Evolutionary conservation across 75 land plant genomes (phyloP).

Genomic region (Cunninghamia lanceolata): DNA sequence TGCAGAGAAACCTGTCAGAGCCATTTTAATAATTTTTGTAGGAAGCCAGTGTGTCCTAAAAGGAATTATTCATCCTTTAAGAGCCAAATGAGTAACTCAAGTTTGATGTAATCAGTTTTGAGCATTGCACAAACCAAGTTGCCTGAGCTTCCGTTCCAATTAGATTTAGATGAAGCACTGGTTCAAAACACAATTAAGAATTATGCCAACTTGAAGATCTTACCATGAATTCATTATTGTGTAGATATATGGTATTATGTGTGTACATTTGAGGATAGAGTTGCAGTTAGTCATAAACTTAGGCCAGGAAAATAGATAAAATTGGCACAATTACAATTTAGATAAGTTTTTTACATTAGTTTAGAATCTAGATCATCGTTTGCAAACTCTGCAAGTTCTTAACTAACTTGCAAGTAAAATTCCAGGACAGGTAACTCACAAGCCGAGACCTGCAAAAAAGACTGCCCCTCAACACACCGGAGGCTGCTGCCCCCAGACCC

Average conservation of each 20-base stretch:
- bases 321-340: background rate
- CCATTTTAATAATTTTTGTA: slow-evolving; percentile 30
- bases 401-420: too few species aligned
- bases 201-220: background rate
- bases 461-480: too few species aligned
- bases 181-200: background rate
- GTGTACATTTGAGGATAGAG: background rate
- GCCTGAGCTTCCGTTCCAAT: background rate
- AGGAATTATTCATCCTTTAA: background rate
- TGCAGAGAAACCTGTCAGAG: slow-evolving; percentile 98
- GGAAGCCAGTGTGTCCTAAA: slow-evolving; percentile 36
- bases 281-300: background rate
- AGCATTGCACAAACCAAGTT: background rate
- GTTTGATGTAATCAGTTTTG: background rate
- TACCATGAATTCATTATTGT: background rate
- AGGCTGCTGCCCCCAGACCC: too few species aligned
- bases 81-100: background rate
- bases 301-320: background rate
- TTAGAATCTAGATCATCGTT: background rate
- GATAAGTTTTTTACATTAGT: background rate
- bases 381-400: too few species aligned
- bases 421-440: too few species aligned
- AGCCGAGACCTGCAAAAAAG: too few species aligned
- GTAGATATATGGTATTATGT: background rate
- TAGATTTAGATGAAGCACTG: background rate